phyloP scores from a whole-genome alignment of 2,329 filamentous ascomycete species.

The Talaromyces sp. region DNA sequence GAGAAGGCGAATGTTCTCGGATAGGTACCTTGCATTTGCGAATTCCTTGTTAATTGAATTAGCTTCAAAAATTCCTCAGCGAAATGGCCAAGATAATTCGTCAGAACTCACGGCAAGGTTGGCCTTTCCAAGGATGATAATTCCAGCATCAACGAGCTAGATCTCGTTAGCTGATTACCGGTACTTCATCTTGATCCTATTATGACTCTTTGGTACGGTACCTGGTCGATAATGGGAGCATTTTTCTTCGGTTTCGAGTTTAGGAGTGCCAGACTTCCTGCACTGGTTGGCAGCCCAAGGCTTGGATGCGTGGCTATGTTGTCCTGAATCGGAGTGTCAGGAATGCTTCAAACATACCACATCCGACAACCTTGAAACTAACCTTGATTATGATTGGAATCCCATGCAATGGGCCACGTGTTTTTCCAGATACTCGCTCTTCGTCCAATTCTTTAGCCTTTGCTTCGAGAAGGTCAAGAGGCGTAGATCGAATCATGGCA shows the following conservation, averaged over 20 bases:
- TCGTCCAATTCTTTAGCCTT: conserved; percentile 26
- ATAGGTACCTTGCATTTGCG: conserved; percentile 11
- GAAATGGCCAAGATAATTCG: not conserved
- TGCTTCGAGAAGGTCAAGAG: conserved; percentile 9
- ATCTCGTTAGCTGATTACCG: conserved; percentile 3
- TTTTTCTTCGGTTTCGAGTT: conserved; percentile 15
- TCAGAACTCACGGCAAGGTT: conserved; percentile 29
- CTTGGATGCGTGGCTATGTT: conserved; percentile 32
- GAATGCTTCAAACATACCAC: not conserved
- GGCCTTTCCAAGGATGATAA: conserved; percentile 37
- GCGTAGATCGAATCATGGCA: conserved; percentile 10
- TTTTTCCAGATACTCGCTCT: conserved; percentile 27
- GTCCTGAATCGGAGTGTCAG: conserved; percentile 22
- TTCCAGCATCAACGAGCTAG: conserved; percentile 30
- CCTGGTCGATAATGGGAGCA: conserved; percentile 15
- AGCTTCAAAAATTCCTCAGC: not conserved
- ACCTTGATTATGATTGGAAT: conserved; percentile 41
- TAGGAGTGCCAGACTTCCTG: conserved; percentile 13
- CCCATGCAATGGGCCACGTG: conserved; percentile 35
- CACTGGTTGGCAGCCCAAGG: conserved; percentile 15
- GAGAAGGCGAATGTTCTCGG: too few relatives aligned
- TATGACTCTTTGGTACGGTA: not conserved
- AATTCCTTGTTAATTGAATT: conserved; percentile 6
- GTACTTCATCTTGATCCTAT: too few relatives aligned
- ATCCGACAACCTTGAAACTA: not conserved